Conservation (phyloP, 306 rosid species). For the Medicago arabica region DNA sequence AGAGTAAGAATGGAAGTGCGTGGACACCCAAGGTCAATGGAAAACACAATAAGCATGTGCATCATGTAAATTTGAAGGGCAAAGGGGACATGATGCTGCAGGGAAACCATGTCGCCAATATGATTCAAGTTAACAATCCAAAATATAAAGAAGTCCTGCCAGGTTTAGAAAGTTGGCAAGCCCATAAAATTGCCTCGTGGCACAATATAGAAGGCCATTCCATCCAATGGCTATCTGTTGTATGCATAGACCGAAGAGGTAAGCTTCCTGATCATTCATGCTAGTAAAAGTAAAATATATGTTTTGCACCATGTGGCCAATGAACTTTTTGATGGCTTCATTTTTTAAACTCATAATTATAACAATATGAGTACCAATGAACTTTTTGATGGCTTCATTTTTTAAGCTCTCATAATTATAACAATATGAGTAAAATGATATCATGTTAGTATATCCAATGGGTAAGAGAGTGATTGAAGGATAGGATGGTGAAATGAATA, state of each 20-base stretch:
- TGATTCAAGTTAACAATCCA: conserved; percentile 73
- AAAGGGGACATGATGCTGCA: conserved; percentile 67
- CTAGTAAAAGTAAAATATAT: conserved; percentile 40
- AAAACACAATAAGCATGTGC: conserved; percentile 76
- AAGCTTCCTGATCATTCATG: conserved; percentile 33
- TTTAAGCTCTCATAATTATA: too few species aligned
- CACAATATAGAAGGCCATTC: conserved; percentile 88
- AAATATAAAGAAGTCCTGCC: conserved; percentile 86
- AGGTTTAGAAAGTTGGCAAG: conserved; percentile 90
- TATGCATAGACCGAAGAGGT: conserved; percentile 94
- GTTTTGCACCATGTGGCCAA: conserved; percentile 31
- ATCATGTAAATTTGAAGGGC: conserved; percentile 59
- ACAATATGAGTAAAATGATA: conserved; percentile 8
- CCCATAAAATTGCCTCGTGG: conserved; percentile 87
- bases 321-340: not conserved
- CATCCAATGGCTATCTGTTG: conserved; percentile 82
- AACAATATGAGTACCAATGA: not conserved
- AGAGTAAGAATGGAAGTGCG: conserved; percentile 60
- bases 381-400: too few species aligned
- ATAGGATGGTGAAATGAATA: conserved; percentile 27
- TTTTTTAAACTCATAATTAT: too few species aligned
- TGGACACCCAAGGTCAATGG: conserved; percentile 89
- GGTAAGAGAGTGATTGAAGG: conserved; percentile 17
- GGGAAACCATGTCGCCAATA: conserved; percentile 66
- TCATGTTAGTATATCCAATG: not conserved